Conservation (phyloP, 768 basidiomycete genomes). For the Auricularia sp. region DNA sequence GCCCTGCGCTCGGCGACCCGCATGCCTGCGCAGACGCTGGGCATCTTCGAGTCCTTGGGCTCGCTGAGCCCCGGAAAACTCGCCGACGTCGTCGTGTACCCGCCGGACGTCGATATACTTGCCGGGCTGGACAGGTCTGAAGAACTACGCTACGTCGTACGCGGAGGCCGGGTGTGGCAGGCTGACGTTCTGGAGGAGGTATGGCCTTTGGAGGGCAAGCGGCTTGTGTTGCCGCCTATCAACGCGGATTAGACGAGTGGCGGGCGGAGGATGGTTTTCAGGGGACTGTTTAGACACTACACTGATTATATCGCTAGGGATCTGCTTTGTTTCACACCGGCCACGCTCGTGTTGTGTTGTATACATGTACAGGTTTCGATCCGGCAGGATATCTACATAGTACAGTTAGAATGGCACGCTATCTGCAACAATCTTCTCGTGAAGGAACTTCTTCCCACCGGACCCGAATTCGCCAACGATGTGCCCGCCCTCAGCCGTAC, state of each 20-base stretch:
- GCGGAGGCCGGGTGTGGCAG: slow-evolving; percentile 58
- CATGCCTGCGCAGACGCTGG: slow-evolving; percentile 55
- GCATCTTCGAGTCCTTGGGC: slow-evolving; percentile 50
- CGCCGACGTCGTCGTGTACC: slow-evolving; percentile 62
- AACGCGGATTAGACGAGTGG: slow-evolving; percentile 21
- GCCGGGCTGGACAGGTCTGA: slow-evolving; percentile 40
- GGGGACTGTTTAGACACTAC: too few relatives aligned
- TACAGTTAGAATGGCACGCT: slow-evolving; percentile 36
- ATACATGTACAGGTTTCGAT: background rate
- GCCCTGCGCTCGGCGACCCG: slow-evolving; percentile 62
- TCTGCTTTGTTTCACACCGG: too few relatives aligned
- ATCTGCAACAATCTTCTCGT: slow-evolving; percentile 35
- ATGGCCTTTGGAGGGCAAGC: slow-evolving; percentile 55
- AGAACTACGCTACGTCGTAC: slow-evolving; percentile 44
- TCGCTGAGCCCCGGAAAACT: slow-evolving; percentile 56
- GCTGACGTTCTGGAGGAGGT: slow-evolving; percentile 48
- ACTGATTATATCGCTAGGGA: too few relatives aligned
- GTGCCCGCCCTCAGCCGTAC: slow-evolving; percentile 64
- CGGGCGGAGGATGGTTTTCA: too few relatives aligned
- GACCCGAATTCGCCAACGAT: slow-evolving; percentile 77
- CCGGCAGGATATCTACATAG: background rate
- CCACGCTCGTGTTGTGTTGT: too few relatives aligned
- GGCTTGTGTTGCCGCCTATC: slow-evolving; percentile 44
- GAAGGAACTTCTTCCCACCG: slow-evolving; percentile 66
- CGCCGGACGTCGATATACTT: slow-evolving; percentile 48